These are phyloP conservation scores for Hortaea sp. DNA, from an alignment of 2,329 filamentous ascomycete species.

Conservation along the genomic window DNA sequence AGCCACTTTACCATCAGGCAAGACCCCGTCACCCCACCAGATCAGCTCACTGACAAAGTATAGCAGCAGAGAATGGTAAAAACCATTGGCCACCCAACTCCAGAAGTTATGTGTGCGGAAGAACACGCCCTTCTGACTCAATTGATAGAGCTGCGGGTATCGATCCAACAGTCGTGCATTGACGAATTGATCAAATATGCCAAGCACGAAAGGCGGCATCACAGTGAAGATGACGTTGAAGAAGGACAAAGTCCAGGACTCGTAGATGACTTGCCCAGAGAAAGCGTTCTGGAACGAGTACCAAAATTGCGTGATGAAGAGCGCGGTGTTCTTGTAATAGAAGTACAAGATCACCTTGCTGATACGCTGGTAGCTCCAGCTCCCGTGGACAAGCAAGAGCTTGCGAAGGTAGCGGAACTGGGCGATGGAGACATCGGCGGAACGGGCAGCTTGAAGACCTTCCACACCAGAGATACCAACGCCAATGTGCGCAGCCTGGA, in stretches of 20 bases:
- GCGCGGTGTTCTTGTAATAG: conserved; percentile 97
- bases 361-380: conserved; percentile 95
- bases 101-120: conserved; percentile 89
- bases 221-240: conserved; percentile 99
- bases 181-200: conserved; percentile 96
- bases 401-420: conserved; percentile 95
- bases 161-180: conserved; percentile 86
- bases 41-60: conserved; percentile 77
- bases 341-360: conserved; percentile 97
- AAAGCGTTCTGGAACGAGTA: conserved; percentile 96
- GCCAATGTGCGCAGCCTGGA: conserved; percentile 94
- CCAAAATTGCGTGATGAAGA: conserved; percentile 99
- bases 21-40: conserved; percentile 69
- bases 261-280: conserved; percentile 94
- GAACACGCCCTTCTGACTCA: conserved; percentile 86
- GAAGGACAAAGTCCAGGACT: conserved; percentile 98
- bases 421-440: conserved; percentile 88
- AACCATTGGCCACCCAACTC: conserved; percentile 86
- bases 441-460: conserved; percentile 90
- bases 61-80: conserved; percentile 90
- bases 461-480: conserved; percentile 96
- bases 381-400: conserved; percentile 84
- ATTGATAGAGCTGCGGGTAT: conserved; percentile 89
- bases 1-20: conserved; percentile 67
- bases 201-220: conserved; percentile 82